Conservation (phyloP, 1,284 basidiomycete genomes). For the Austroboletus novae-zelandiae region DNA sequence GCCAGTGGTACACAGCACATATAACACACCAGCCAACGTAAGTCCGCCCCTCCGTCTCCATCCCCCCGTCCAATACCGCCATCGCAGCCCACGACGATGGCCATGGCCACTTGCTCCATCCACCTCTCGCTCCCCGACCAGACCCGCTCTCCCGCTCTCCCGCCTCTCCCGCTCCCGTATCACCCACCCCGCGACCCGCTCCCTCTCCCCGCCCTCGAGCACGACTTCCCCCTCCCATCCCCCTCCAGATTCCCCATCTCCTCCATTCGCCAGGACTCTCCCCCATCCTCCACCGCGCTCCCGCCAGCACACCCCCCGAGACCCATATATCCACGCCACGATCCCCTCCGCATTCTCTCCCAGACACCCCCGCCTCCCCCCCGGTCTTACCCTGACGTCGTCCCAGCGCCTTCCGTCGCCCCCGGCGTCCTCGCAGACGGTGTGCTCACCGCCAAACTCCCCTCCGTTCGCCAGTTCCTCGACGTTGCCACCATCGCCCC, state of each 20-base stretch:
- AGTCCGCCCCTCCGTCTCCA: too few species aligned
- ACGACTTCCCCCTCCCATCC: constrained; percentile 20
- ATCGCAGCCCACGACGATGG: too few species aligned
- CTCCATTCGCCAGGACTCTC: constrained; percentile 29
- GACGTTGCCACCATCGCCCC: constrained; percentile 25
- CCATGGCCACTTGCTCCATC: too few species aligned
- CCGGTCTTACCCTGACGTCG: constrained; percentile 17
- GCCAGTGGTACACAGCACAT: too few species aligned
- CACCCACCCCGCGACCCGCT: constrained; percentile 8
- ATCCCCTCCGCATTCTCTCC: constrained; percentile 33
- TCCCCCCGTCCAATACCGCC: too few species aligned
- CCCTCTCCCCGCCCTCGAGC: constrained; percentile 16
- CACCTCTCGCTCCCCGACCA: too few species aligned
- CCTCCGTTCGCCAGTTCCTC: constrained; percentile 28
- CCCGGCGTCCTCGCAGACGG: constrained; percentile 33
- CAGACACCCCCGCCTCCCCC: constrained; percentile 23
- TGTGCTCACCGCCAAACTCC: constrained; percentile 30
- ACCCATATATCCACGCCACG: constrained; percentile 31
- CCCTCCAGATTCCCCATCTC: constrained; percentile 31
- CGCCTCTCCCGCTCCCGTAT: constrained; percentile 15
- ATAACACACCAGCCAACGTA: too few species aligned
- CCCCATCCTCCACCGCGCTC: constrained; percentile 16
- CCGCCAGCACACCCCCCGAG: constrained; percentile 25
- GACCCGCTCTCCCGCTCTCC: too few species aligned
- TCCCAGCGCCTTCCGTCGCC: constrained; percentile 27